phyloP scores from a whole-genome alignment of 768 basidiomycete species.

The Thelephora ganbajun region DNA sequence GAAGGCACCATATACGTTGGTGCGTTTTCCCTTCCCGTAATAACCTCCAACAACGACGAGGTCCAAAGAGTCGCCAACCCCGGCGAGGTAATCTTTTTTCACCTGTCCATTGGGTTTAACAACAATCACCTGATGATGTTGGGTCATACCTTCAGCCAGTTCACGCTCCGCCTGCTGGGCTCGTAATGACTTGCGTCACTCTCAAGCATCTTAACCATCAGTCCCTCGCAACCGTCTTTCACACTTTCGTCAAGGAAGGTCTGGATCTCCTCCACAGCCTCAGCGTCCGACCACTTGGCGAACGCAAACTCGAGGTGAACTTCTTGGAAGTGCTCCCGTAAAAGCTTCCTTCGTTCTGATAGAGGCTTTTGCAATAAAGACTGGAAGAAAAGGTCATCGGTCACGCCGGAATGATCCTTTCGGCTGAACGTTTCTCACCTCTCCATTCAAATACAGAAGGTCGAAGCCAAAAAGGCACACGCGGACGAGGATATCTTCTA shows the following conservation, averaged over 20 bases:
- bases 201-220: conserved; percentile 99
- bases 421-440: conserved; percentile 35
- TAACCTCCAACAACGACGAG: conserved; percentile 96
- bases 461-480: conserved; percentile 97
- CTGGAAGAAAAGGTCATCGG: conserved; percentile 25
- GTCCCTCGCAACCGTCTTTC: conserved; percentile 95
- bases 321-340: conserved; percentile 65
- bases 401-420: too few species aligned
- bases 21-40: conserved; percentile 95
- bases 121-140: background rate
- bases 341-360: conserved; percentile 58
- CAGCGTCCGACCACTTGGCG: conserved; percentile 81
- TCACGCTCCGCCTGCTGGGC: conserved; percentile 87
- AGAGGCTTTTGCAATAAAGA: conserved; percentile 70
- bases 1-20: conserved; percentile 96
- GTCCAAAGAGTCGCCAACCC: conserved; percentile 94
- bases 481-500: conserved; percentile 93
- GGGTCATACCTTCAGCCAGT: conserved; percentile 83
- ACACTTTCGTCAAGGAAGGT: conserved; percentile 91
- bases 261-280: conserved; percentile 89
- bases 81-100: conserved; percentile 96
- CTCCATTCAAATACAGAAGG: conserved; percentile 89
- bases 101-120: conserved; percentile 34
- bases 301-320: conserved; percentile 88
- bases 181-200: conserved; percentile 88